These are phyloP conservation scores for Carex kokanica DNA, from an alignment of 176 grass and related monocot genomes.

Conservation along the genomic window DNA sequence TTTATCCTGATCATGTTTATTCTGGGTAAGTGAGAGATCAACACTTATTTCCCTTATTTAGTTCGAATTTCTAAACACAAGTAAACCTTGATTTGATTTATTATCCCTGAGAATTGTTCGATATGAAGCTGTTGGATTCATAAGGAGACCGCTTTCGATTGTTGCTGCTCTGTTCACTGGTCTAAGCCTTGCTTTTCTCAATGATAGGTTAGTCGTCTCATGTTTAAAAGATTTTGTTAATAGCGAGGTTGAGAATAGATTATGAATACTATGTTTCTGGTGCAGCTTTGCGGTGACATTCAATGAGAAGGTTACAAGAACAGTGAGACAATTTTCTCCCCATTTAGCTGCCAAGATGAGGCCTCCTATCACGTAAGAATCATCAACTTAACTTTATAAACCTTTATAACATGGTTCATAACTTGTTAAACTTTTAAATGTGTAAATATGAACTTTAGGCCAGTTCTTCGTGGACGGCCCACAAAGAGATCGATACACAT, in stretches of 20 bases:
- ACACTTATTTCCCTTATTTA: background rate
- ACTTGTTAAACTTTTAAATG: background rate
- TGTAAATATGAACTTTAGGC: slow-evolving; percentile 35
- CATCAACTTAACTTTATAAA: background rate
- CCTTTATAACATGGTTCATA: slow-evolving; percentile 13
- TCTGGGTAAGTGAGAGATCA: slow-evolving; percentile 52
- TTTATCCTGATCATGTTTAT: slow-evolving; percentile 79
- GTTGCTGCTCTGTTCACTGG: slow-evolving; percentile 19
- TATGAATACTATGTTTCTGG: background rate
- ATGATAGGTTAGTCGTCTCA: slow-evolving; percentile 17
- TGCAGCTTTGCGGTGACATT: slow-evolving; percentile 45
- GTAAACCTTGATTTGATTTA: slow-evolving; percentile 7
- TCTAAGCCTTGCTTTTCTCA: slow-evolving; percentile 31
- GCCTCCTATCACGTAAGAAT: slow-evolving; percentile 63
- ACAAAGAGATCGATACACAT: slow-evolving; percentile 96
- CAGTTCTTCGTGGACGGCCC: slow-evolving; percentile 83
- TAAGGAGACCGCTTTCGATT: slow-evolving; percentile 30
- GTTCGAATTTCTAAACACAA: background rate
- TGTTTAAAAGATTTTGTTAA: background rate
- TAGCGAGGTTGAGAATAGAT: background rate
- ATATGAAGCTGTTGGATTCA: slow-evolving; percentile 26
- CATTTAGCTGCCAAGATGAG: slow-evolving; percentile 99
- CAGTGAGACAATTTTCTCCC: slow-evolving; percentile 86
- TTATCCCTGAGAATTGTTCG: background rate
- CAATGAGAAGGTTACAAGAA: slow-evolving; percentile 91